Base-by-base conservation (phyloP, 2,329 filamentous ascomycete genomes). In the Fusarium chlamydosporum region DNA sequence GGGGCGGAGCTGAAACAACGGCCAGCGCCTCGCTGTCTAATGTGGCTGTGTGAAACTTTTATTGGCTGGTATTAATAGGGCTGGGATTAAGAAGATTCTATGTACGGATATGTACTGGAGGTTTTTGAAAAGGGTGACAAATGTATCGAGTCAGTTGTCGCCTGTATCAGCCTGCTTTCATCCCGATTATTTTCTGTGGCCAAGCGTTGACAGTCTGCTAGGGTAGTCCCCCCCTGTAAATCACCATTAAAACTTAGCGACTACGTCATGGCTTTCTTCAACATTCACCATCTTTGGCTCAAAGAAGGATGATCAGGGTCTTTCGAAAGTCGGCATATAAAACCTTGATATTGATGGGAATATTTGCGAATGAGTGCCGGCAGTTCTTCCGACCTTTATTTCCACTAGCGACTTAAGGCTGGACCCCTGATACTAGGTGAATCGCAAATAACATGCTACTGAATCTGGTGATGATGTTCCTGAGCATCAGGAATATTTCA, bases 1-100 rank as follows among this genome's bases (percentile, higher is more conserved):
- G 73, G 65, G 73, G 73, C 72, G 73, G 61, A 73, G 73, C 72
- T 73, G 73, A 74, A 67, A 75, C 73, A 68, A 63, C 65, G 68
- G 64, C 70, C 73, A 66, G 62, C 65, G 70, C 72, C 70, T 71
- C 64, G 47, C 61, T 67, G 38, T 64, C 18, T 41, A 61, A 65
- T 72, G 72, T 75, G 72, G 72, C 72, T 75, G 67, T 65, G 55
- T 37, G 12, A 10, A 5, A 2, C 3, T 4, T 29, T 58, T 47
- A 71, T 72, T 74, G 70, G 72, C 18, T 40, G 50, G 40, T 74
- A 74, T 74, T 70, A 63, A 73, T 74, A 74, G 67, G 57, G 63
- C 57, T 47, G 43, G 71, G 61, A 53, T 48, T 42, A 26, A 50
- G 23, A 50, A 50, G 33, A 50, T 11, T 27, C 13, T 50, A n/a